Percentiles rank a stretch among this genome's conserved stretches.
phyloP scores from a whole-genome alignment of 176 grass and related monocot species.

The Oropetium thomaeum region DNA sequence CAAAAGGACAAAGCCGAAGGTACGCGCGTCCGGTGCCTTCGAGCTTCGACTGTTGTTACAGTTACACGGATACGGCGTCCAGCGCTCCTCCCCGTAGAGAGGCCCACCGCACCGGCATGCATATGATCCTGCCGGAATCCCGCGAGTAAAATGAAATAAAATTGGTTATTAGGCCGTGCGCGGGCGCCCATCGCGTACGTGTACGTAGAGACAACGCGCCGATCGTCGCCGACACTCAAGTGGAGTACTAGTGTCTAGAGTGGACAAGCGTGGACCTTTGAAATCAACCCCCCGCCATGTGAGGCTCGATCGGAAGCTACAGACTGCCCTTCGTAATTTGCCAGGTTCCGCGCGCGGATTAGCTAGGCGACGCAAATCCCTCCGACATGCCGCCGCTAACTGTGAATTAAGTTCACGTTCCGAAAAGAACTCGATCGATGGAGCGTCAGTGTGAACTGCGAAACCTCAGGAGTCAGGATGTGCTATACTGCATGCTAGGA shows the following conservation, averaged over 20 bases:
- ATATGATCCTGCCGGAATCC: not conserved
- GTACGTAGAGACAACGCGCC: not conserved
- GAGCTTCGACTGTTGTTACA: conserved; percentile 33
- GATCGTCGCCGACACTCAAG: conserved; percentile 8
- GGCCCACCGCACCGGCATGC: not conserved
- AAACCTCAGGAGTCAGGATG: not conserved
- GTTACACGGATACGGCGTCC: conserved; percentile 20
- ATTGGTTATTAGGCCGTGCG: not conserved
- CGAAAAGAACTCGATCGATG: too few species aligned
- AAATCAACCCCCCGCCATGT: conserved; percentile 7
- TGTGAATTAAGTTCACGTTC: not conserved
- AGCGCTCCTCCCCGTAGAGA: too few species aligned
- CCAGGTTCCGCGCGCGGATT: conserved; percentile 1
- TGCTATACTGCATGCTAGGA: not conserved
- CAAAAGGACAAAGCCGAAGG: not conserved
- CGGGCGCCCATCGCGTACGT: not conserved
- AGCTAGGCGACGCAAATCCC: conserved; percentile 16
- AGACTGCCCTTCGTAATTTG: conserved; percentile 7
- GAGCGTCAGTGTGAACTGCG: not conserved
- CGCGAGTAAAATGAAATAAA: conserved; percentile 24
- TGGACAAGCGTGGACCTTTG: not conserved
- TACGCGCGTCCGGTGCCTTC: too few species aligned
- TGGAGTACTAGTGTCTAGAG: too few species aligned
- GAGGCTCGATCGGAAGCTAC: conserved; percentile 14
- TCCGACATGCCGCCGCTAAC: conserved; percentile 23